Evolutionary conservation across 768 basidiomycete species (phyloP), one percentile per base, ranked within the genome.

Genomic region (Mycena filopes): DNA sequence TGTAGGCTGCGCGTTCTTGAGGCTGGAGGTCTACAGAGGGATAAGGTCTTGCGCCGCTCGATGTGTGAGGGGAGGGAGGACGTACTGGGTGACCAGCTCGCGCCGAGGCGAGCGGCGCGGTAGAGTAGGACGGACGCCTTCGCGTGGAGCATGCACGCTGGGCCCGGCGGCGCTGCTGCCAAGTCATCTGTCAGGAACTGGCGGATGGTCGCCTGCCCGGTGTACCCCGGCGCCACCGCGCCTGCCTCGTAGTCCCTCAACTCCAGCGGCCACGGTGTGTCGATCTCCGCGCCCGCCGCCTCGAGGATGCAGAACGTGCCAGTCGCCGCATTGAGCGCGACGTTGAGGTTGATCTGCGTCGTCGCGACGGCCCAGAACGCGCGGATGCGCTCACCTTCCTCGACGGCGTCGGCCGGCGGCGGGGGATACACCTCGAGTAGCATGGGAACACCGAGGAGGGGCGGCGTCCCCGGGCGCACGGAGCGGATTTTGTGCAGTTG

Each of bases 191-290:
- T 56, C 25, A 66, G 40, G 20, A 66, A 59, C 10, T 55, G 38
- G 11, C 65, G 51, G 18, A 66, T 49, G n/a, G 21, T 60, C 6
- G 42, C 58, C 45, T 60, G 45, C 0, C 53, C 58, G 10, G n/a
- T 31, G 23, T 55, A 60, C 1, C 38, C 53, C 16, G 38, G 20
- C 6, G 25, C 26, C 1, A 66, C 26, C 43, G 31, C 53, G 2
- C 59, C 65, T 2, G 25, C 29, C 31, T 53, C 60, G 46, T 66
- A 66, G 36, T 66, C 58, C n/a, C 13, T 21, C 6, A 57, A 25
- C 21, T 58, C 67, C 2, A 55, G 45, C 42, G 72, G 72, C 72
- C 72, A 72, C 12, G 72, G 72, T 9, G 72, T 71, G 47, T 72
- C 70, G 46, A 72, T 70, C 15, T 55, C 63, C 2, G 38, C 10